phyloP scores from a whole-genome alignment of 345 rosid species.

The Camelina laxa region DNA sequence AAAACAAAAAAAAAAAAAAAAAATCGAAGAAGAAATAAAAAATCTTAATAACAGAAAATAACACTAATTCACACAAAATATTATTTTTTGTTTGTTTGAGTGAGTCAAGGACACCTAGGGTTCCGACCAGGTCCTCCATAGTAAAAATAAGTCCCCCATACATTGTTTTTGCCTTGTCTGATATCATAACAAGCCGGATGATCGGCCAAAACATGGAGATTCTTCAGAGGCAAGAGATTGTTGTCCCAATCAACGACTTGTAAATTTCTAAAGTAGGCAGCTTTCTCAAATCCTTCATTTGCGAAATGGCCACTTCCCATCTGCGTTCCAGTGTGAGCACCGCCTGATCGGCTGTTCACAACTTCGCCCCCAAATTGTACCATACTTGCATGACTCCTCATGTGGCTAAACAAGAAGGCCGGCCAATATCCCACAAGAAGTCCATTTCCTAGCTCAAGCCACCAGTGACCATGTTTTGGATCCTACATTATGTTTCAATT shows the following conservation, averaged over 20 bases:
- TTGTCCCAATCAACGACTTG: slow-evolving; percentile 97
- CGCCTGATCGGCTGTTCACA: slow-evolving; percentile 75
- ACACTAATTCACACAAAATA: slow-evolving; percentile 32
- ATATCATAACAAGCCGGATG: slow-evolving; percentile 91
- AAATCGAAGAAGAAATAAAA: slow-evolving; percentile 6
- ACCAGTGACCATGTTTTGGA: slow-evolving; percentile 99
- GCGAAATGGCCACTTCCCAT: slow-evolving; percentile 99
- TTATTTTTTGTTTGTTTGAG: slow-evolving; percentile 1
- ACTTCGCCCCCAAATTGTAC: slow-evolving; percentile 95
- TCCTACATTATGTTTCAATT: slow-evolving; percentile 60
- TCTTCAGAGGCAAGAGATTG: slow-evolving; percentile 72
- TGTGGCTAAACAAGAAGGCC: slow-evolving; percentile 78
- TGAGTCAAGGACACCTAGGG: slow-evolving; percentile 69
- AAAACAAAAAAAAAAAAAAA: slow-evolving; percentile 4
- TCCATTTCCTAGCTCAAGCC: slow-evolving; percentile 89
- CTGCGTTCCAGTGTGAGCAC: slow-evolving; percentile 79
- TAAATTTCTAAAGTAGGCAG: slow-evolving; percentile 85
- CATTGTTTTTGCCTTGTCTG: slow-evolving; percentile 77
- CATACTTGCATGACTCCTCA: slow-evolving; percentile 93
- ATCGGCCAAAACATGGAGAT: slow-evolving; percentile 77
- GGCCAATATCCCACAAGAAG: slow-evolving; percentile 97
- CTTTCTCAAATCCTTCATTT: slow-evolving; percentile 80
- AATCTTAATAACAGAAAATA: slow-evolving; percentile 27
- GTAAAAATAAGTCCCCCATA: slow-evolving; percentile 96
- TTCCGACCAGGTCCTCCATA: slow-evolving; percentile 99